Evolutionary conservation across 805 yeast genomes (phyloP).

Genomic region (Ogataea ramenticola): DNA sequence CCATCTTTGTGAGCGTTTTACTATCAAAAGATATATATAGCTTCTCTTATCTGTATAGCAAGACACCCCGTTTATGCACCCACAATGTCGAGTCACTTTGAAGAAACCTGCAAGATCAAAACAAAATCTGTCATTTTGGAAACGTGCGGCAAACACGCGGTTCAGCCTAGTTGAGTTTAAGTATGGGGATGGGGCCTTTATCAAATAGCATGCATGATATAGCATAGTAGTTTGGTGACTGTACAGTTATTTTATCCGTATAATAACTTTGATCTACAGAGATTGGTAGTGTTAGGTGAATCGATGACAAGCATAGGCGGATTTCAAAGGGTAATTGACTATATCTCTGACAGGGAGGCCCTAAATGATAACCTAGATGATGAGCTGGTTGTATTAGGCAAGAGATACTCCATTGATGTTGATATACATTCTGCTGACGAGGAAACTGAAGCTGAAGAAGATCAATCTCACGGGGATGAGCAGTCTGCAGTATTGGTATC

Average conservation of each 20-base stretch:
- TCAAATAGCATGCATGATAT: no score
- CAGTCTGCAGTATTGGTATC: no score
- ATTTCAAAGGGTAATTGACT: conserved; percentile 28
- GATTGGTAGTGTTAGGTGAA: neutral
- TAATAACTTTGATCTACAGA: no score
- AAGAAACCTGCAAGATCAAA: no score
- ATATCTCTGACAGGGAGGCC: conserved; percentile 22
- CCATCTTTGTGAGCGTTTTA: neutral
- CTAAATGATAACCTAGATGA: conserved; percentile 29
- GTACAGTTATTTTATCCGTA: no score
- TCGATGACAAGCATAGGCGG: conserved; percentile 11
- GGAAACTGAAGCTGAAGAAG: neutral
- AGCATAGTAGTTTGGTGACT: no score
- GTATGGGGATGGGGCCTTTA: neutral
- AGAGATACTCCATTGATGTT: conserved; percentile 19
- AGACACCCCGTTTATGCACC: neutral
- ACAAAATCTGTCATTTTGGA: neutral
- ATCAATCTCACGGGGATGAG: no score
- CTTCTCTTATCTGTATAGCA: neutral
- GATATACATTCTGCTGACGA: no score
- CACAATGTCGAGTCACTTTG: no score
- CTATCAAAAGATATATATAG: neutral
- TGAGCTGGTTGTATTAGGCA: conserved; percentile 35
- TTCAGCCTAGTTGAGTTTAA: neutral
- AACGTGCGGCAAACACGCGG: neutral